Base-by-base conservation (phyloP, 495 filamentous ascomycete species). In the Xanthoparmelia taractica region DNA sequence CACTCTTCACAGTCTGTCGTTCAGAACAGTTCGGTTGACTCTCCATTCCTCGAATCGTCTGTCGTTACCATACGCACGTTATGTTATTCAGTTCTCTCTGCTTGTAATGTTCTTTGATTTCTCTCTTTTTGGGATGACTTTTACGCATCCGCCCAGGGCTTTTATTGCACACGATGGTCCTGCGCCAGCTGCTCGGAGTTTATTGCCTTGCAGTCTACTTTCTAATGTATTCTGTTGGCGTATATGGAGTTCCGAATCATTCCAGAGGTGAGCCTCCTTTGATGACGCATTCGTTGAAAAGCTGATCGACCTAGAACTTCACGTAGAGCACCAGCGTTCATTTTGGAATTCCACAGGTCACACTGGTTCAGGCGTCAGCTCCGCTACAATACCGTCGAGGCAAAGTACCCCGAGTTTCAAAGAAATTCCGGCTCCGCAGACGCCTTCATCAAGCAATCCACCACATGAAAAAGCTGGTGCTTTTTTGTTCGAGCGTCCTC, bases 91-190 rank as follows among this genome's bases (percentile, higher is more conserved):
- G 31, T 52, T 15, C 25, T 4, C 8, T 18, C 4, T 7, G 15
- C 23, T 8, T 50, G 20, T 34, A n/a, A 34, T 57, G 10, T 36
- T 36, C 54, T 34, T 34, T 13, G 17, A 34, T 23, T 23, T 29
- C 18, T 11, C 6, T 2, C 31, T 57, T 38, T 8, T 48, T 60
- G 64, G 36, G 64, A 65, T 65, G 64, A 61, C 37, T 33, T 61
- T 31, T n/a, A 27, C 38, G 50, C 23, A 34, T 27, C 48, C 13
- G 58, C 43, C 31, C 29, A 54, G 50, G n/a, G 54, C 50, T 31
- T 27, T 20, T 52, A 52, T 54, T 45, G 40, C 41, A 33, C 20
- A 65, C 54, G 10, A 65, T 65, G 63, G 63, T 57, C 43, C 60
- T 47, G 57, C 37, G 63, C 57, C 63, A 38, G 55, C 29, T 58